These are phyloP conservation scores for Colletotrichum brevisporum DNA, from an alignment of 2,329 filamentous ascomycete genomes.

Conservation along the genomic window DNA sequence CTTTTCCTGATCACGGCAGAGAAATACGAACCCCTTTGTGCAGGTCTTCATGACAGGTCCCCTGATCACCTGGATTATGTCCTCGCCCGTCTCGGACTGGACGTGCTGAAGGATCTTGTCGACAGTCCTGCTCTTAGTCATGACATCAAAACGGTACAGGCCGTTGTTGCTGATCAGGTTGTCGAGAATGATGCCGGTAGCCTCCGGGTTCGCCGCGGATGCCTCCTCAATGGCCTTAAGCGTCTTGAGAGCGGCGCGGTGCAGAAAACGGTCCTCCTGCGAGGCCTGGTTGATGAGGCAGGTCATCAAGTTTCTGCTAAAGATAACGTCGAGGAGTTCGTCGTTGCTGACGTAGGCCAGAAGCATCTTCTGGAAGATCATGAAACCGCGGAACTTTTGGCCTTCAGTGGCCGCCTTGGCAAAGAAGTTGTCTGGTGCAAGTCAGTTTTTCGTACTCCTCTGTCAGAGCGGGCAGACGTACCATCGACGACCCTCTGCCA, in stretches of 20 bases:
- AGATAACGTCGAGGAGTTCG: conserved; percentile 70
- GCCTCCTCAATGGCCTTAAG: conserved; percentile 79
- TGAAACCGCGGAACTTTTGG: conserved; percentile 92
- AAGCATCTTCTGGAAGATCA: conserved; percentile 85
- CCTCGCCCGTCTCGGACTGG: conserved; percentile 68
- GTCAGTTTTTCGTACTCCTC: background rate
- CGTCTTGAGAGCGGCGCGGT: conserved; percentile 82
- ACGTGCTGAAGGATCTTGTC: conserved; percentile 79
- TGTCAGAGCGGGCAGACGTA: conserved; percentile 58
- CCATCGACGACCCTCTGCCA: conserved; percentile 91
- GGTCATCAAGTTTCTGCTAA: conserved; percentile 86
- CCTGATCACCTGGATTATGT: conserved; percentile 59
- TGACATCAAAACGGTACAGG: conserved; percentile 84
- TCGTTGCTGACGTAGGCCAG: conserved; percentile 58
- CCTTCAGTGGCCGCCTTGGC: conserved; percentile 85
- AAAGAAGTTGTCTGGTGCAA: conserved; percentile 81
- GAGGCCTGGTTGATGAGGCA: conserved; percentile 88
- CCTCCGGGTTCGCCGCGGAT: conserved; percentile 71
- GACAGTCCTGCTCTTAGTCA: conserved; percentile 88
- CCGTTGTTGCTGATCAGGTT: conserved; percentile 80
- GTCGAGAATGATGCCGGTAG: conserved; percentile 73
- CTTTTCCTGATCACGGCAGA: conserved; percentile 43
- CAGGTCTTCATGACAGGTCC: conserved; percentile 45
- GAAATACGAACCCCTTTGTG: conserved; percentile 47
- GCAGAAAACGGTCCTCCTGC: conserved; percentile 82